Conservation (phyloP, 106 monocot genomes). For the Platanthera guangdongensis region DNA sequence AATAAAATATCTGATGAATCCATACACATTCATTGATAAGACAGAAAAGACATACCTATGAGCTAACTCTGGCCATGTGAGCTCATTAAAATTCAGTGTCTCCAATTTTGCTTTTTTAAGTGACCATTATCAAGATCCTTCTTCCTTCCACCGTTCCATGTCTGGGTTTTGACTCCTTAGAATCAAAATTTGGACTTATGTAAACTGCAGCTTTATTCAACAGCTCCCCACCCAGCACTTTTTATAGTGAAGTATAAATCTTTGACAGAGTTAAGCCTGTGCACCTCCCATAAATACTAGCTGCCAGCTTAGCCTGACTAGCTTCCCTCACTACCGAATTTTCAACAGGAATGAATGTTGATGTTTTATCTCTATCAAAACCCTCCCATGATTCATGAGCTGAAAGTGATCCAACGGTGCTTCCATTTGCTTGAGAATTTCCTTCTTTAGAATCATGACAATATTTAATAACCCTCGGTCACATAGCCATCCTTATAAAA, state of each 20-base stretch:
- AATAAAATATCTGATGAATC: conserved; percentile 40
- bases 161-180: conserved; percentile 68
- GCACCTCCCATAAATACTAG: conserved; percentile 51
- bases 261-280: conserved; percentile 60
- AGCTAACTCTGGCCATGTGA: conserved; percentile 97
- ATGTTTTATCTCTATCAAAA: conserved; percentile 12
- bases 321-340: conserved; percentile 44
- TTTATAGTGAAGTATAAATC: conserved; percentile 59
- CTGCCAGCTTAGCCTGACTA: conserved; percentile 43
- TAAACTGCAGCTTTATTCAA: conserved; percentile 50
- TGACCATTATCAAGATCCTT: conserved; percentile 48
- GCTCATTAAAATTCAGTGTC: conserved; percentile 54
- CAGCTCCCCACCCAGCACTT: conserved; percentile 67
- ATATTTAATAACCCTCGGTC: no score
- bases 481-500: no score
- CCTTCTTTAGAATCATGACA: conserved; percentile 15
- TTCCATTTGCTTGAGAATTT: conserved; percentile 22
- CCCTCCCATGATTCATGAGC: conserved; percentile 18
- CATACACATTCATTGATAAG: conserved; percentile 36
- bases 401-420: conserved; percentile 16
- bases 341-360: conserved; percentile 51
- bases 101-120: conserved; percentile 48
- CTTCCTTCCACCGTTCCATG: conserved; percentile 84
- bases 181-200: conserved; percentile 70
- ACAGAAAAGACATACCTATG: conserved; percentile 79